Evolutionary conservation across 768 basidiomycete genomes (phyloP).

Genomic region (Pilatotrama ljubarskyi): DNA sequence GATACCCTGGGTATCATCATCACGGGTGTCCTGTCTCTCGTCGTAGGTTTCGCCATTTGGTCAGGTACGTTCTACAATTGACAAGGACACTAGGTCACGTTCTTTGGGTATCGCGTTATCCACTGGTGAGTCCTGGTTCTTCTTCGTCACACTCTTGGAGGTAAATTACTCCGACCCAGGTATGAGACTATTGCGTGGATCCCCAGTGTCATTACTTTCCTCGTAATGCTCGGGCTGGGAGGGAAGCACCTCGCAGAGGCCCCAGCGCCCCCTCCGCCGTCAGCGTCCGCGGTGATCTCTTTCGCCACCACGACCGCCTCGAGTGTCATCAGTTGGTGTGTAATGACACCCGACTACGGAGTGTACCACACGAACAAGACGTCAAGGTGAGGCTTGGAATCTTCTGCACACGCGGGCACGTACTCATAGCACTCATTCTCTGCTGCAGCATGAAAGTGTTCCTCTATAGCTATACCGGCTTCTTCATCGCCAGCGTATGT

Average conservation of each 20-base stretch:
- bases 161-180: conserved; percentile 10
- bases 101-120: conserved; percentile 37
- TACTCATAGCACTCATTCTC: no score
- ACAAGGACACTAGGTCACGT: conserved; percentile 28
- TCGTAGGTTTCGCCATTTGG: conserved; percentile 25
- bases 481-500: conserved; percentile 43
- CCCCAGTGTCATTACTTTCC: conserved; percentile 39
- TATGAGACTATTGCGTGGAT: conserved; percentile 44
- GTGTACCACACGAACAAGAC: conserved; percentile 42
- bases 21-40: conserved; percentile 40
- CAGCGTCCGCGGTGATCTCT: conserved; percentile 38
- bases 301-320: conserved; percentile 47
- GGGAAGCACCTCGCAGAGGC: conserved; percentile 35
- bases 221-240: conserved; percentile 40
- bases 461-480: conserved; percentile 47
- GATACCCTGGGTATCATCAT: conserved; percentile 45
- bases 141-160: not conserved
- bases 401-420: no score
- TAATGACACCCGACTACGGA: conserved; percentile 49
- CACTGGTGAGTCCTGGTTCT: conserved; percentile 27
- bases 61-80: not conserved
- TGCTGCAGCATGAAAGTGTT: conserved; percentile 40
- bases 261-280: conserved; percentile 31
- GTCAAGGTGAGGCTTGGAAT: conserved; percentile 34
- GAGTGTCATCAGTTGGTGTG: conserved; percentile 44